Conservation (phyloP, 805 yeast genomes). For the Kodamaea kaohsiungensis region DNA sequence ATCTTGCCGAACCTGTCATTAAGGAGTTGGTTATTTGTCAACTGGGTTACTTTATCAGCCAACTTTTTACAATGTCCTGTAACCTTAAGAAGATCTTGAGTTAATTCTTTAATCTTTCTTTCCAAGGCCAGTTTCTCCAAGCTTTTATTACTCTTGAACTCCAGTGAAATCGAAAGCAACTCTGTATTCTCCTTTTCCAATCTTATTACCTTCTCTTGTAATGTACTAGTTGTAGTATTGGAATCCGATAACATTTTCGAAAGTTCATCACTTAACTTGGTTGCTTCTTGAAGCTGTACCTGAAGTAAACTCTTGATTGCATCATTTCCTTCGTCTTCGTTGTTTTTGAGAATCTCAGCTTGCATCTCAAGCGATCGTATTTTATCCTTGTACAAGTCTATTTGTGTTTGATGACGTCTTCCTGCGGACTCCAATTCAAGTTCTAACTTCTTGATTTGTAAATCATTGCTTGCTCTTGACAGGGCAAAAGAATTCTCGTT, state of each 20-base stretch:
- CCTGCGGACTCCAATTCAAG: conserved; percentile 5
- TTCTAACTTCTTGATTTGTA: background rate
- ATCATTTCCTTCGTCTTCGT: conserved; percentile 14
- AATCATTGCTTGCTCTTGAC: background rate
- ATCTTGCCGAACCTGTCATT: conserved; percentile 9
- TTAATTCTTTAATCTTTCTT: conserved; percentile 24
- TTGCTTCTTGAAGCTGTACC: conserved; percentile 35
- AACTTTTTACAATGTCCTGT: conserved; percentile 32
- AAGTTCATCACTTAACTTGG: conserved; percentile 27
- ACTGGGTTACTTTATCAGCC: conserved; percentile 26
- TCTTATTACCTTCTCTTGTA: conserved; percentile 18
- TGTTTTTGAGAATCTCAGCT: conserved; percentile 7
- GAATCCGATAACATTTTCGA: conserved; percentile 16
- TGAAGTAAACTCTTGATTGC: conserved; percentile 30
- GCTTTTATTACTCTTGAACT: conserved; percentile 25
- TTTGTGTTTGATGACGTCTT: background rate
- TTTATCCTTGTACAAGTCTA: conserved; percentile 1
- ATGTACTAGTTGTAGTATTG: conserved; percentile 20
- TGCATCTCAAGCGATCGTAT: conserved; percentile 18
- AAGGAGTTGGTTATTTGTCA: conserved; percentile 11
- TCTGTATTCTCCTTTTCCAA: conserved; percentile 26
- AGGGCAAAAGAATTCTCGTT: background rate
- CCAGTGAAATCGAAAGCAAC: conserved; percentile 29
- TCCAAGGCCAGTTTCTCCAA: conserved; percentile 31
- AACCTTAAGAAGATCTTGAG: conserved; percentile 31